Percentiles rank a stretch among this genome's conserved stretches.
Evolutionary conservation across 1,284 basidiomycete species (phyloP).

Genomic region (Sanghuangporus sanghuang): DNA sequence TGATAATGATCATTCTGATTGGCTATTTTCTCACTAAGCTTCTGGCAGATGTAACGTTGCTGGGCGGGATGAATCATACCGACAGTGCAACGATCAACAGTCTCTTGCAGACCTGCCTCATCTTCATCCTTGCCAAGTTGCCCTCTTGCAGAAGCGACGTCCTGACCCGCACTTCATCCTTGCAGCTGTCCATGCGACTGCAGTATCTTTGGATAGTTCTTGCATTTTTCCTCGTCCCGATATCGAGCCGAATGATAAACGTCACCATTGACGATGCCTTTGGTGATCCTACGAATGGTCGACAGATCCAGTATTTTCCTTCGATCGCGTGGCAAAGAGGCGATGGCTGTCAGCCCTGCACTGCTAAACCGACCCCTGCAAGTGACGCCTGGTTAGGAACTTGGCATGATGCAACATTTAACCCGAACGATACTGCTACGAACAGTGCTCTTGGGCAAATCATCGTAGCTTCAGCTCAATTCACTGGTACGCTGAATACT

Average conservation of each 20-base stretch:
- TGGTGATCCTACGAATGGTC: conserved; percentile 11
- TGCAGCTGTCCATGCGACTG: neutral
- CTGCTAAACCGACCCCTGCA: conserved; percentile 4
- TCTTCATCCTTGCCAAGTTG: no score
- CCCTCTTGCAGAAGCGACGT: no score
- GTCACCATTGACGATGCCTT: conserved; percentile 13
- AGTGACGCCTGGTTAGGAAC: conserved; percentile 6
- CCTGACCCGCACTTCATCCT: neutral
- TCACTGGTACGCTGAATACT: conserved; percentile 5
- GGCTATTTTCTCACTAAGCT: no score
- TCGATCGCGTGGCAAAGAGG: conserved; percentile 9
- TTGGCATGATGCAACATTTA: conserved; percentile 13
- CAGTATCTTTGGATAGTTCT: neutral
- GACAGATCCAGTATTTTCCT: conserved; percentile 8
- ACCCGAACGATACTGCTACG: neutral
- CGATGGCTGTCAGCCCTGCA: conserved; percentile 6
- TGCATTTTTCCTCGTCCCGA: neutral
- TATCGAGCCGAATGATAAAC: neutral
- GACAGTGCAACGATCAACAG: no score
- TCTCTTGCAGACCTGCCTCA: no score
- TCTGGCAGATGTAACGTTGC: no score
- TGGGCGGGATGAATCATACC: no score
- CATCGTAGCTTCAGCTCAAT: conserved; percentile 3
- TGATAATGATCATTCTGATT: no score
- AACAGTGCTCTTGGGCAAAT: conserved; percentile 11